A percentile compares a stretch with the other conserved stretches of the same genome.
These are phyloP conservation scores for Astrocystis sublimbata DNA, from an alignment of 495 filamentous ascomycete species.

Conservation along the genomic window DNA sequence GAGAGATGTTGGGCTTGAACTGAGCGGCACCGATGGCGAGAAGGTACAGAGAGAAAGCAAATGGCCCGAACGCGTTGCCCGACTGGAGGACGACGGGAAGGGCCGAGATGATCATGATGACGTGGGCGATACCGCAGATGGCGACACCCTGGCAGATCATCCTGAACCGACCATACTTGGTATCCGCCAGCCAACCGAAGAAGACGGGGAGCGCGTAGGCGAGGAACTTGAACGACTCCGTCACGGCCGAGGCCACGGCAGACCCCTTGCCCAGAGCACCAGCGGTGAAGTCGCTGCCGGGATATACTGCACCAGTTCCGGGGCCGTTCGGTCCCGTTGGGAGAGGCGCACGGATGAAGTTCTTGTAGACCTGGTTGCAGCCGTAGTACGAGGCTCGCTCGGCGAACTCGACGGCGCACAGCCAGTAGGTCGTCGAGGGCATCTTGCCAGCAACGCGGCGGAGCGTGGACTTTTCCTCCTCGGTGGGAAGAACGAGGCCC, in stretches of 20 bases:
- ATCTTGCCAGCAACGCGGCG: constrained; percentile 55
- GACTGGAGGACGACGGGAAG: constrained; percentile 56
- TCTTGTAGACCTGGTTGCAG: constrained; percentile 57
- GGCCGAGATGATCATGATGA: constrained; percentile 62
- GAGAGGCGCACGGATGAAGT: constrained; percentile 57
- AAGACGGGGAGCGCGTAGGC: constrained; percentile 59
- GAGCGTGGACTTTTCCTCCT: constrained; percentile 53
- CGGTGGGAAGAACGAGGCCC: constrained; percentile 50
- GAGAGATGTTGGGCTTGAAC: constrained; percentile 69
- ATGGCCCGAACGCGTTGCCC: constrained; percentile 58
- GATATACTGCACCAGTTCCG: constrained; percentile 55
- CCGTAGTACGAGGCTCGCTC: constrained; percentile 63
- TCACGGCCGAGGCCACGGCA: constrained; percentile 57
- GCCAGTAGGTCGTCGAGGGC: constrained; percentile 47
- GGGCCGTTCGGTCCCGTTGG: constrained; percentile 56
- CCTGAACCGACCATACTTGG: constrained; percentile 58
- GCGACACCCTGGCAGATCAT: constrained; percentile 60
- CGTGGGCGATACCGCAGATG: constrained; percentile 61
- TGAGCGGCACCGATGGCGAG: constrained; percentile 57
- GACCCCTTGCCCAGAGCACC: constrained; percentile 61
- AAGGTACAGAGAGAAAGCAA: constrained; percentile 56
- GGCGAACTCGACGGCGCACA: constrained; percentile 60
- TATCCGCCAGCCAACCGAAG: constrained; percentile 61
- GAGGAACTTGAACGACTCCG: constrained; percentile 58
- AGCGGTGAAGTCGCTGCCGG: constrained; percentile 54